These are phyloP conservation scores for Phoenix dactylifera DNA, from an alignment of 176 grass and related monocot species.

Conservation along the genomic window DNA sequence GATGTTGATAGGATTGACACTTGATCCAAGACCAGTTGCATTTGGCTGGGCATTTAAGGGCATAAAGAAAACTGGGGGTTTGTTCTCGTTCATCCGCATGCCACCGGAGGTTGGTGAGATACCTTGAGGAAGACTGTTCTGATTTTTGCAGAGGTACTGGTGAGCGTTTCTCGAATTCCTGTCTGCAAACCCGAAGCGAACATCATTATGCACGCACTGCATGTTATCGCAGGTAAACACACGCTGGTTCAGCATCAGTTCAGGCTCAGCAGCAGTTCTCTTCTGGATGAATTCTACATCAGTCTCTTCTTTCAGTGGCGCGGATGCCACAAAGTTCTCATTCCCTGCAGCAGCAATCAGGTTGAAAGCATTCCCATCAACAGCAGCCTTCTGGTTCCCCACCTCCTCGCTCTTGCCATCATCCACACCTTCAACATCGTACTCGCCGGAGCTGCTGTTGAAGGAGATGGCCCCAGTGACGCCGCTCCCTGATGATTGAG, in stretches of 20 bases:
- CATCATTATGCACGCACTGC: slow-evolving; percentile 56
- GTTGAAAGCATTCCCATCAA: slow-evolving; percentile 9
- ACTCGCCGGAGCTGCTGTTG: slow-evolving; percentile 70
- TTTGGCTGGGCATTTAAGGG: slow-evolving; percentile 25
- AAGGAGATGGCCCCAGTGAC: slow-evolving; percentile 50
- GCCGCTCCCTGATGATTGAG: slow-evolving; percentile 11
- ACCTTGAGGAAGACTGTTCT: slow-evolving; percentile 22
- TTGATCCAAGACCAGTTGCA: slow-evolving; percentile 10
- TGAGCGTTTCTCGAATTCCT: slow-evolving; percentile 63
- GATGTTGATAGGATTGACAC: slow-evolving; percentile 29
- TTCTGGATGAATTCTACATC: slow-evolving; percentile 69
- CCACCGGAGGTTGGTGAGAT: not conserved
- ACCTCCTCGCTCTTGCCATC: slow-evolving; percentile 56
- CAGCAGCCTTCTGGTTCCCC: slow-evolving; percentile 30
- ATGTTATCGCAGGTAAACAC: slow-evolving; percentile 69
- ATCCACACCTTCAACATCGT: slow-evolving; percentile 67
- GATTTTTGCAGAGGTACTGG: slow-evolving; percentile 67
- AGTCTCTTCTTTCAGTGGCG: slow-evolving; percentile 63
- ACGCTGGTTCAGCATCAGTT: slow-evolving; percentile 44
- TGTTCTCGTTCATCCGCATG: slow-evolving; percentile 38
- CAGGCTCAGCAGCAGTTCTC: slow-evolving; percentile 35
- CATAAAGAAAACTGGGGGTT: slow-evolving; percentile 41
- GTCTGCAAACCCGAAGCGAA: slow-evolving; percentile 57
- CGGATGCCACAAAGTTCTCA: slow-evolving; percentile 43
- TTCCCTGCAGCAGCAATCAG: slow-evolving; percentile 20